Base-by-base conservation (phyloP, 106 monocot genomes). In the Dendrobium officinale region DNA sequence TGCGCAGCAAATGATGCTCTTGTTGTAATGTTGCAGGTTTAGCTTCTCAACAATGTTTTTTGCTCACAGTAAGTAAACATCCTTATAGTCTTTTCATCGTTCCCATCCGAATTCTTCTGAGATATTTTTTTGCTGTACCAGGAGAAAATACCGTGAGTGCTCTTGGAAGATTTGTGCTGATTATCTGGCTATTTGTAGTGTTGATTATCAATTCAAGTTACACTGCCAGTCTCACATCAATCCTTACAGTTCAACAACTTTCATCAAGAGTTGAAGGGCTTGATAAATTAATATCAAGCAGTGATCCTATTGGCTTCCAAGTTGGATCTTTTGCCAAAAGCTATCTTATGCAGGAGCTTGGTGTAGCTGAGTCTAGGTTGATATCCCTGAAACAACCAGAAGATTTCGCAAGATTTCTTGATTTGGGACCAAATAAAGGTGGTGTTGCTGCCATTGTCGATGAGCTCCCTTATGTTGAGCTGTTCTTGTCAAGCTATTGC, bases 21-120 rank as follows among this genome's bases (percentile, higher is more conserved):
- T 82, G 51, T 58, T 77, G 37, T 70, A 33, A 49, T 79, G 11
- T 85, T 90, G 82, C 96, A 96, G 96, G 96, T 97, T 97, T 81
- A 94, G 96, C 77, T 94, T 94, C 86, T 97, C 96, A 48, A 97
- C 96, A 54, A 97, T 97, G 96, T 94, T 97, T 72, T 97, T 90
- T 77, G 90, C 94, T n/a, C 96, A 97, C 80, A 87, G 96, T 97
- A 90, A 84, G 92, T 87, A 55, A 80, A 70, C 26, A 18, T 49
- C 8, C 40, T 37, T 37, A 15, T 33, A 11, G 29, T 70, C 9
- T 70, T 70, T 70, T 33, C 43, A 3, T 9, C 19, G 6, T 44
- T 70, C 13, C 37, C 40, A 2, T 72, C 72, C 4, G 72, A 72
- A 40, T 48, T 66, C 37, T 37, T 49, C 15, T 22, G 26, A 55